Evolutionary conservation across 495 filamentous ascomycete species (phyloP).

Genomic region (Neurospora sp.): DNA sequence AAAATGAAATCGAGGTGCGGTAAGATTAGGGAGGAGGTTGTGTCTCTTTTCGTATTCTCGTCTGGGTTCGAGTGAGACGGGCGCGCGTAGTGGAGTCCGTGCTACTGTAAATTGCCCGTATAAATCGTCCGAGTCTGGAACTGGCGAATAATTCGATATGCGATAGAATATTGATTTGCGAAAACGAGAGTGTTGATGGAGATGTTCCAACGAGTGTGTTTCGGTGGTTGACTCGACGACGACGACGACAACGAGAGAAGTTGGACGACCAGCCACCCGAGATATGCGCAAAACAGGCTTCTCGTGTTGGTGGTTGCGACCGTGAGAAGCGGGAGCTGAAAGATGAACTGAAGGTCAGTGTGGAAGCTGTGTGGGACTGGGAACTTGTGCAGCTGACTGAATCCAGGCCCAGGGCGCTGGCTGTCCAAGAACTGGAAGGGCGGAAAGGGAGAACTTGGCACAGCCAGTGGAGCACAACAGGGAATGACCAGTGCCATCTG

Average conservation of each 20-base stretch:
- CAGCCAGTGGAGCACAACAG: neutral
- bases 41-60: neutral
- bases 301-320: neutral
- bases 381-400: neutral
- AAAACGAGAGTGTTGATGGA: neutral
- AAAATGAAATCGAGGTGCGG: neutral
- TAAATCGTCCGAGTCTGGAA: neutral
- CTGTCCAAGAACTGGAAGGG: neutral
- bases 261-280: neutral
- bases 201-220: slow-evolving; percentile 2
- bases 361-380: neutral
- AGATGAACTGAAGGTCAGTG: neutral
- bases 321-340: neutral
- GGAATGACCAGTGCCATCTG: neutral
- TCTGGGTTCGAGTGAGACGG: neutral
- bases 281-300: neutral
- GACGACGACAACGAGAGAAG: neutral
- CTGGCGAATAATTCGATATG: neutral
- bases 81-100: neutral
- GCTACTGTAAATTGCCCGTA: neutral
- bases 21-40: neutral
- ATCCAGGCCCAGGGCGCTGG: neutral
- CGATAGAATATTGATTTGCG: neutral
- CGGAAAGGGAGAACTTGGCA: neutral
- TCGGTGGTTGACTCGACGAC: neutral